These are phyloP conservation scores for Plasmodium coatneyi DNA, from an alignment of 169 alveolate species.

Conservation along the genomic window DNA sequence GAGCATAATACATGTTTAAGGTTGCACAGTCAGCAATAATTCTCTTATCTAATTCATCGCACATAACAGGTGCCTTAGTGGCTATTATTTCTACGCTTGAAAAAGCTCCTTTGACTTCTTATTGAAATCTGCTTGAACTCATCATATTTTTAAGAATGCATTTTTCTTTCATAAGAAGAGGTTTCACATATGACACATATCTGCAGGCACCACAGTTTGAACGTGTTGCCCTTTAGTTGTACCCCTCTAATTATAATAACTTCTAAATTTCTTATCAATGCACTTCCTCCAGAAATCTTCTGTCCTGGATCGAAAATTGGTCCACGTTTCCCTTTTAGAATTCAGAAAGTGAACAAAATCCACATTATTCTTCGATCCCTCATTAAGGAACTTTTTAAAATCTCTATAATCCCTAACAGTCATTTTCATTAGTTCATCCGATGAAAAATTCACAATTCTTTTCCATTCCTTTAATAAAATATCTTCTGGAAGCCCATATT, in stretches of 20 bases:
- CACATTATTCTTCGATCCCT: background rate
- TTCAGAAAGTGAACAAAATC: slow-evolving; percentile 15
- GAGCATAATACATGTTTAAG: background rate
- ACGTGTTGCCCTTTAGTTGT: background rate
- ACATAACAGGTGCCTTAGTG: background rate
- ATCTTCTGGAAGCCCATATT: slow-evolving; percentile 22
- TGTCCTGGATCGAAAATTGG: background rate
- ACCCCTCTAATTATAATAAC: background rate
- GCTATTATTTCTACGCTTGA: background rate
- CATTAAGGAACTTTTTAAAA: slow-evolving; percentile 2
- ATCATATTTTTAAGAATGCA: background rate
- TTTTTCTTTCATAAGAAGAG: background rate
- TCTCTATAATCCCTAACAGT: slow-evolving; percentile 14
- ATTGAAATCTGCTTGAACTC: background rate
- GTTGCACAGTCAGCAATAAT: background rate
- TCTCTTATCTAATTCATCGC: background rate
- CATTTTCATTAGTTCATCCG: slow-evolving; percentile 8
- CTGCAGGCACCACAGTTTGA: background rate
- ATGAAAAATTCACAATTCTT: slow-evolving; percentile 5
- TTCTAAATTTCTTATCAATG: background rate
- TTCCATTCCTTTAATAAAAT: slow-evolving; percentile 14
- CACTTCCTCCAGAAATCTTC: slow-evolving; percentile 5
- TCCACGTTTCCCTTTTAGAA: slow-evolving; percentile 16
- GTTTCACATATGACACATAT: background rate
- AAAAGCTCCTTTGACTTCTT: background rate